Evolutionary conservation across 2,329 filamentous ascomycete genomes (phyloP).

Genomic region (Phialophora chinensis): DNA sequence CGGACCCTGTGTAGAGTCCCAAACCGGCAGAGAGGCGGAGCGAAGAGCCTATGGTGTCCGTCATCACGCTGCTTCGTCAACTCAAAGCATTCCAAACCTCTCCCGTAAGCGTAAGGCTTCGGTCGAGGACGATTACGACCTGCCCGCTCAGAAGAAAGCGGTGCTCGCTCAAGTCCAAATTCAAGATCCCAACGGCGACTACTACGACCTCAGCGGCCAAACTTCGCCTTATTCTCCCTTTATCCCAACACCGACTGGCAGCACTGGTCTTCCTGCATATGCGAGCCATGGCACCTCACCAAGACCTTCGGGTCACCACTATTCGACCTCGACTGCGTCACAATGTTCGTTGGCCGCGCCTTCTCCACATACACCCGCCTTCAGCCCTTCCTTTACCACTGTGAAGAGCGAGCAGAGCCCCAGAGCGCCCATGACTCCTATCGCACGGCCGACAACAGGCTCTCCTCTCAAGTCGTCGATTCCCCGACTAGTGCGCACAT

Average conservation of each 20-base stretch:
- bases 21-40: conserved; percentile 17
- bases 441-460: conserved; percentile 47
- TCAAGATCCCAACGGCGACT: conserved; percentile 61
- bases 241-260: conserved; percentile 55
- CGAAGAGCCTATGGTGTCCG: conserved; percentile 19
- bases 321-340: conserved; percentile 49
- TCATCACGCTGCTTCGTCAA: conserved; percentile 25
- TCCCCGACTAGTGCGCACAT: conserved; percentile 70
- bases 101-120: conserved; percentile 33
- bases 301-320: conserved; percentile 50
- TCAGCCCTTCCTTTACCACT: conserved; percentile 56
- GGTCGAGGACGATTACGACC: conserved; percentile 55
- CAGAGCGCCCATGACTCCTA: conserved; percentile 49
- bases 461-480: conserved; percentile 56
- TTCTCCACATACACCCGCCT: conserved; percentile 55
- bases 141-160: conserved; percentile 56
- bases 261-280: conserved; percentile 48
- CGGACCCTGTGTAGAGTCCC: conserved; percentile 12
- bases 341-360: conserved; percentile 55
- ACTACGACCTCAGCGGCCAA: conserved; percentile 56
- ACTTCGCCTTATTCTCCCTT: conserved; percentile 56
- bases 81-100: conserved; percentile 22
- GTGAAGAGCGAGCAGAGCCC: conserved; percentile 53
- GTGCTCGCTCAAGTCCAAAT: conserved; percentile 52
- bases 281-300: conserved; percentile 49